A percentile compares a stretch with the other conserved stretches of the same genome.
These are phyloP conservation scores for Mortierella sp. DNA, from an alignment of 371 early-diverging fungal genomes.

Conservation along the genomic window DNA sequence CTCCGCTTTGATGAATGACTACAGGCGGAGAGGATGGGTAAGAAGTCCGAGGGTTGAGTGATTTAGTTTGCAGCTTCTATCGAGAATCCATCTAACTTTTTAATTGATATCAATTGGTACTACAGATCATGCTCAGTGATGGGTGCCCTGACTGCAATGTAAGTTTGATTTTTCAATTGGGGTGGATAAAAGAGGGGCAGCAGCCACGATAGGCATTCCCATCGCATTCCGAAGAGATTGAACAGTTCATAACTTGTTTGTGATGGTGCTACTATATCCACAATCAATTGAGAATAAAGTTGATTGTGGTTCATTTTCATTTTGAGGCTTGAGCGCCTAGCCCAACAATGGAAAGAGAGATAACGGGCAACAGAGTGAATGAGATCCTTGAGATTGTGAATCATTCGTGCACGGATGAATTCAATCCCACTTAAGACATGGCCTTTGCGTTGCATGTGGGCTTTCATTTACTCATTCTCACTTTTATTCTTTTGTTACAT, in stretches of 20 bases:
- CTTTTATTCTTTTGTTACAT: neutral
- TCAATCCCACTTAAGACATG: neutral
- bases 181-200: neutral
- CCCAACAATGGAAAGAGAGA: neutral
- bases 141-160: conserved; percentile 46
- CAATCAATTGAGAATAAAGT: neutral
- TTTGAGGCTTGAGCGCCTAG: neutral
- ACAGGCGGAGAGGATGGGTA: conserved; percentile 13
- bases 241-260: neutral
- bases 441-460: neutral
- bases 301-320: neutral
- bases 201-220: no score
- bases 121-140: conserved; percentile 28
- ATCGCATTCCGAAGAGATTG: neutral
- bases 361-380: neutral
- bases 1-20: neutral
- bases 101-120: neutral
- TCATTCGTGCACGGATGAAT: conserved; percentile 3
- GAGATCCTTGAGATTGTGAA: neutral
- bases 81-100: neutral
- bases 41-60: no score
- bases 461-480: neutral
- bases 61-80: neutral
- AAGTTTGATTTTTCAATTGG: conserved; percentile 15
- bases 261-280: neutral